These are phyloP conservation scores for Pythium plurisporium DNA, from an alignment of 352 stramenopile genomes.

Conservation along the genomic window DNA sequence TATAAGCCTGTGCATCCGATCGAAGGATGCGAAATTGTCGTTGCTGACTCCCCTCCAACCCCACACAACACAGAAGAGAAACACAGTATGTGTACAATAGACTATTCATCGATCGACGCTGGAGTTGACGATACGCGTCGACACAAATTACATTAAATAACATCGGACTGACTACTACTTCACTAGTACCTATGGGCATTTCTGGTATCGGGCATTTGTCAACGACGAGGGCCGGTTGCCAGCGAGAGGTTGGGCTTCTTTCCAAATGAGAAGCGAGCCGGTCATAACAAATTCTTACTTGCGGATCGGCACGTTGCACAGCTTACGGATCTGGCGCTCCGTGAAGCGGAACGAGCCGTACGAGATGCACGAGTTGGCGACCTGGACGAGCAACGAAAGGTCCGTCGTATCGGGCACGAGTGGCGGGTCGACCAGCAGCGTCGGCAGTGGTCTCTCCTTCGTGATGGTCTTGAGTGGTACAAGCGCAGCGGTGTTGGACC, in stretches of 20 bases:
- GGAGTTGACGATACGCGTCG: too few species aligned
- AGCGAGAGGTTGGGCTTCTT: constrained; percentile 11
- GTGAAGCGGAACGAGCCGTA: constrained; percentile 34
- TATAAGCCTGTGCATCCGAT: constrained; percentile 14
- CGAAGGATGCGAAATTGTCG: constrained; percentile 8
- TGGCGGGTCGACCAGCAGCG: constrained; percentile 34
- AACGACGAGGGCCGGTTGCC: not conserved
- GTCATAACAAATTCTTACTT: not conserved
- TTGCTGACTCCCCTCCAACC: not conserved
- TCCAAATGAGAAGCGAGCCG: constrained; percentile 12
- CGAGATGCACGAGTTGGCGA: constrained; percentile 58
- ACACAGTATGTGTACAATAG: not conserved
- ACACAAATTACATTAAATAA: constrained; percentile 29
- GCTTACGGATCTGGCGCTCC: constrained; percentile 41
- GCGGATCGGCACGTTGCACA: constrained; percentile 54
- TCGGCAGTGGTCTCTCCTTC: not conserved
- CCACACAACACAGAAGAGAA: not conserved
- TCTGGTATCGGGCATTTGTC: too few species aligned
- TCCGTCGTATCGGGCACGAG: constrained; percentile 29
- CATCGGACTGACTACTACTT: not conserved
- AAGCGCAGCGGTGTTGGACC: not conserved
- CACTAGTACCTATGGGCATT: too few species aligned
- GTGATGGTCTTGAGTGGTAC: constrained; percentile 14
- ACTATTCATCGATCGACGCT: not conserved
- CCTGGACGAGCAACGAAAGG: constrained; percentile 47